phyloP scores from a whole-genome alignment of 2,329 filamentous ascomycete genomes.

The Onygenales sp. region DNA sequence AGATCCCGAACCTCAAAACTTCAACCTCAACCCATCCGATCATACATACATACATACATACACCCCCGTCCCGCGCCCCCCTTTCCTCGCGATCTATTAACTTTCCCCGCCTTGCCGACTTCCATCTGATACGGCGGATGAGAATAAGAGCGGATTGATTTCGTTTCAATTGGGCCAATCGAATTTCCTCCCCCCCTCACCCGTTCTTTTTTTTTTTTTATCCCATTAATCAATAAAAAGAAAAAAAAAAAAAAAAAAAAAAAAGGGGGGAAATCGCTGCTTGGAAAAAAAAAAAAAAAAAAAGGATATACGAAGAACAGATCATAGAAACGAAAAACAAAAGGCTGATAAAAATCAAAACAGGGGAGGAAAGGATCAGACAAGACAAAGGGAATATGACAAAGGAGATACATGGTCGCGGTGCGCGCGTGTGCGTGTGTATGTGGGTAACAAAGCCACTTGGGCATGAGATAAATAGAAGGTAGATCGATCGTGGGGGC shows the following conservation, averaged over 20 bases:
- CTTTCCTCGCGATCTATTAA: no score
- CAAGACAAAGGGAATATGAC: constrained; percentile 12
- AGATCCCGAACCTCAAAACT: no score
- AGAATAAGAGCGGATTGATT: no score
- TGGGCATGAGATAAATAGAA: constrained; percentile 1
- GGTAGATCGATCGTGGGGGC: background rate
- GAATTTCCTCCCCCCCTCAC: rapidly evolving
- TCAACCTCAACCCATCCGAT: no score
- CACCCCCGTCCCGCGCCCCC: no score
- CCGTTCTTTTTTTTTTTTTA: no score
- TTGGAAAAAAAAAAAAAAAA: background rate
- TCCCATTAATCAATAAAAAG: no score
- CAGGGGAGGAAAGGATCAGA: constrained; percentile 6
- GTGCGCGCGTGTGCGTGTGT: background rate
- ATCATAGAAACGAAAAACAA: background rate
- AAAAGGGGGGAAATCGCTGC: background rate
- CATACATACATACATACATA: no score
- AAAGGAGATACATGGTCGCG: constrained; percentile 3
- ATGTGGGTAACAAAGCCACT: constrained; percentile 1
- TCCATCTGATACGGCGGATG: no score
- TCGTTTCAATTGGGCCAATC: no score
- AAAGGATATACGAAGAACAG: background rate
- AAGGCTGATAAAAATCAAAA: background rate
- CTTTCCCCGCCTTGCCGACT: no score
- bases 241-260: constrained; percentile 14